Conservation (phyloP, 495 filamentous ascomycete species). For the Talaromyces ruber region DNA sequence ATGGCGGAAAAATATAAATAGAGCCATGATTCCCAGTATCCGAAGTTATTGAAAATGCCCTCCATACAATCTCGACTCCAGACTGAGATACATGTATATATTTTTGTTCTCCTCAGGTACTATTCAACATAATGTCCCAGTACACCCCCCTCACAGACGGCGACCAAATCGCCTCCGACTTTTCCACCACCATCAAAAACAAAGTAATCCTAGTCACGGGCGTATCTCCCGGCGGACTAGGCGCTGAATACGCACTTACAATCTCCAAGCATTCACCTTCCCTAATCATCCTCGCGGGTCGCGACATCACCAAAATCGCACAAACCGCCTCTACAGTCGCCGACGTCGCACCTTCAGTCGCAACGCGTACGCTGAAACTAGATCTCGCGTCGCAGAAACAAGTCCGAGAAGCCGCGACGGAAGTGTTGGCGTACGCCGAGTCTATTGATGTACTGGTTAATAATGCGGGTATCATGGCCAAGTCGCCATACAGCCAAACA, state of each 20-base stretch:
- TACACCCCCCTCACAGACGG: conserved; percentile 14
- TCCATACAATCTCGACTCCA: not conserved
- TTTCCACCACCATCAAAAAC: conserved; percentile 23
- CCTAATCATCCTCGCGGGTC: conserved; percentile 47
- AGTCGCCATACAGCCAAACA: conserved; percentile 19
- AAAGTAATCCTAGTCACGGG: conserved; percentile 42
- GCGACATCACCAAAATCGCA: conserved; percentile 29
- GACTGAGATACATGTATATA: not conserved
- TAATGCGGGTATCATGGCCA: conserved; percentile 63
- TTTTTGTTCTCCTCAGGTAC: no score
- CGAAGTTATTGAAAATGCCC: not conserved
- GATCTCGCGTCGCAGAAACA: conserved; percentile 32
- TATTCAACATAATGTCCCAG: no score
- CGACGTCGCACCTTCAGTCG: conserved; percentile 16
- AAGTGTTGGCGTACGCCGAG: conserved; percentile 40
- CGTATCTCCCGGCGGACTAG: conserved; percentile 35
- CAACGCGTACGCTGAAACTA: conserved; percentile 26
- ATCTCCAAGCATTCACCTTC: conserved; percentile 41
- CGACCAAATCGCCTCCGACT: conserved; percentile 19
- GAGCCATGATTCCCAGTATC: not conserved
- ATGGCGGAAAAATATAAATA: not conserved
- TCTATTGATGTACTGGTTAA: conserved; percentile 62
- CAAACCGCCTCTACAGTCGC: conserved; percentile 27
- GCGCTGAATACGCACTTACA: conserved; percentile 33
- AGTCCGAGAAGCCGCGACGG: conserved; percentile 38